A percentile compares a stretch with the other conserved stretches of the same genome.
Conservation (phyloP, 2,329 filamentous ascomycete species). For the Zymoseptoria ardabiliae region DNA sequence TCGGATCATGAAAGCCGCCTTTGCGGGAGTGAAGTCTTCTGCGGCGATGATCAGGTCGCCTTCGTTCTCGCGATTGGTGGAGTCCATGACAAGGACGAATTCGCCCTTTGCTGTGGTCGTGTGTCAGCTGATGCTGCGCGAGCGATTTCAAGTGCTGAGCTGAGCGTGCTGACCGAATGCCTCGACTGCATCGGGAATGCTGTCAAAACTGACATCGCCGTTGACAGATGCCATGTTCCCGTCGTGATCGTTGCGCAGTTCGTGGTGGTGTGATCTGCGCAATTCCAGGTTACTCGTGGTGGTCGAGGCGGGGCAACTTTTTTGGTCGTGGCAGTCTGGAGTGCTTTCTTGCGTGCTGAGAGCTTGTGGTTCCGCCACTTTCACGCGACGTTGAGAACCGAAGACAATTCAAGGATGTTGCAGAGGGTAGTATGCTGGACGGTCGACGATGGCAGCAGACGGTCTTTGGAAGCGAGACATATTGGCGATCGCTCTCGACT, state of each 20-base stretch:
- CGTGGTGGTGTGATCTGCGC: background rate
- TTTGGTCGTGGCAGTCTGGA: background rate
- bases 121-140: background rate
- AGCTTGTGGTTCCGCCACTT: background rate
- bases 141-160: background rate
- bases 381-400: background rate
- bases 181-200: constrained; percentile 39
- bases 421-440: background rate
- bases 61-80: constrained; percentile 89
- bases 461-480: background rate
- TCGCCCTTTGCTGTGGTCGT: constrained; percentile 49
- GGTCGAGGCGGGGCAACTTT: background rate
- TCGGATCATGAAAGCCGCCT: constrained; percentile 95
- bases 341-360: background rate
- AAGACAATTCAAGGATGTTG: background rate
- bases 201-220: constrained; percentile 34
- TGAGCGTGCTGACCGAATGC: constrained; percentile 29
- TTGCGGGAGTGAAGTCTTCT: constrained; percentile 70
- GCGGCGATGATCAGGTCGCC: constrained; percentile 96
- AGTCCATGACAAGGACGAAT: constrained; percentile 94
- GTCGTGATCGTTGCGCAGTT: background rate
- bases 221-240: constrained; percentile 22
- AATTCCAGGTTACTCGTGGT: background rate
- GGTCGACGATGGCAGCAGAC: background rate
- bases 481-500: background rate